Percentiles rank a stretch among this genome's conserved stretches.
These are phyloP conservation scores for Babesia bovis DNA, from an alignment of 169 alveolate species.

Conservation along the genomic window DNA sequence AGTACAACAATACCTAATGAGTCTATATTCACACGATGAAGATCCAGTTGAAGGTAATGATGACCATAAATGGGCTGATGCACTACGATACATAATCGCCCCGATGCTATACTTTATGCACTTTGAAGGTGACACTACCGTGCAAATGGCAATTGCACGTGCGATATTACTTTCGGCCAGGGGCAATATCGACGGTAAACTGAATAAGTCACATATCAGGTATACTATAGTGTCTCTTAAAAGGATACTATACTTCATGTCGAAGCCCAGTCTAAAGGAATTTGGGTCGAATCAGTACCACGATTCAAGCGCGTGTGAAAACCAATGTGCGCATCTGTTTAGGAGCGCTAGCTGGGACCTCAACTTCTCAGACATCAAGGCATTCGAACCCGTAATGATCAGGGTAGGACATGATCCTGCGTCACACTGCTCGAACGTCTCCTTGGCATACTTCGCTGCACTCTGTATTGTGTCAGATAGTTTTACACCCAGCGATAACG, in stretches of 20 bases:
- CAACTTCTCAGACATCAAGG: background rate
- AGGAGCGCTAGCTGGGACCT: conserved; percentile 11
- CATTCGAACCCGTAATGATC: background rate
- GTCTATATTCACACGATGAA: conserved; percentile 1
- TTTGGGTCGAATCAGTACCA: conserved; percentile 5
- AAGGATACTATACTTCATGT: conserved; percentile 24
- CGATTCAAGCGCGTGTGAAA: conserved; percentile 1
- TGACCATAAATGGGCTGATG: background rate
- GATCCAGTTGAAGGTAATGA: background rate
- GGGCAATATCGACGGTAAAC: background rate
- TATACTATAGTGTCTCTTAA: background rate
- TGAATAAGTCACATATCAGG: background rate
- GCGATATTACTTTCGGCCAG: background rate
- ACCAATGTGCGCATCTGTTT: conserved; percentile 16
- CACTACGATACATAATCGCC: conserved; percentile 6
- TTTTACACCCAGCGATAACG: background rate
- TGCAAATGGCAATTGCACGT: conserved; percentile 10
- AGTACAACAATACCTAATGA: background rate
- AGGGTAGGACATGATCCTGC: background rate
- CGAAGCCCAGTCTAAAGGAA: conserved; percentile 31
- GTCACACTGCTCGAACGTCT: conserved; percentile 13
- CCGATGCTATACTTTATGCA: conserved; percentile 3
- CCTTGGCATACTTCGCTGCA: conserved; percentile 13
- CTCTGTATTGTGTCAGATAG: background rate
- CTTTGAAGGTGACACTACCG: background rate